Conservation (phyloP, 768 basidiomycete genomes). For the Lactifluus echinatus region DNA sequence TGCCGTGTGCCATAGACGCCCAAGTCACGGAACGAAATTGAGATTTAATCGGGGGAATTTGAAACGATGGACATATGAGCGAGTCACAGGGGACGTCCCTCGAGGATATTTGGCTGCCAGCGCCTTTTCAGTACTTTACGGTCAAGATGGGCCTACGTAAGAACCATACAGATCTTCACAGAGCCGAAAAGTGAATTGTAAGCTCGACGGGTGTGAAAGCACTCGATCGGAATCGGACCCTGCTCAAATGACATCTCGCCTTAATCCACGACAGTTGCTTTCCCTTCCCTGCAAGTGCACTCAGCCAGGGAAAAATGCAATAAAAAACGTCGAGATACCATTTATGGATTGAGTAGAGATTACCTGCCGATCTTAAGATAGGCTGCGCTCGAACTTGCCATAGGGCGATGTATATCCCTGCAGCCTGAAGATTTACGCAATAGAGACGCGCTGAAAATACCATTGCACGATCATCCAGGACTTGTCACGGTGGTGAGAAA, state of each 20-base stretch:
- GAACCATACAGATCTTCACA: background rate
- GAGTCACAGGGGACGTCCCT: too few relatives aligned
- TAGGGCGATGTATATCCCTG: slow-evolving; percentile 5
- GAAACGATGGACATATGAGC: too few relatives aligned
- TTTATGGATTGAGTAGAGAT: slow-evolving; percentile 7
- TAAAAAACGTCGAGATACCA: background rate
- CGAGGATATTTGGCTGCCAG: background rate
- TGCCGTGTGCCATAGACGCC: too few relatives aligned
- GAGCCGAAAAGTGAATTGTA: background rate
- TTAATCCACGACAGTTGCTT: background rate
- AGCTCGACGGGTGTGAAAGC: slow-evolving; percentile 5
- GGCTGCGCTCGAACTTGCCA: slow-evolving; percentile 15
- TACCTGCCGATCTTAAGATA: background rate
- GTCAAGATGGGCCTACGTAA: background rate
- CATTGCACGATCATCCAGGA: slow-evolving; percentile 1
- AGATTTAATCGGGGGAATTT: too few relatives aligned
- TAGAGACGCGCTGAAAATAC: slow-evolving; percentile 1
- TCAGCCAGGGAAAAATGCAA: background rate
- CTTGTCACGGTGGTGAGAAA: background rate
- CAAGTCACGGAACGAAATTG: too few relatives aligned
- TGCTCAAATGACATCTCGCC: background rate
- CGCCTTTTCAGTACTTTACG: background rate
- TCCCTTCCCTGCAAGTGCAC: background rate
- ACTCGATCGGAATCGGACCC: background rate
- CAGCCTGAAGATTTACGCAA: background rate